phyloP scores from a whole-genome alignment of 345 rosid species.

The Microthlaspi erraticum region DNA sequence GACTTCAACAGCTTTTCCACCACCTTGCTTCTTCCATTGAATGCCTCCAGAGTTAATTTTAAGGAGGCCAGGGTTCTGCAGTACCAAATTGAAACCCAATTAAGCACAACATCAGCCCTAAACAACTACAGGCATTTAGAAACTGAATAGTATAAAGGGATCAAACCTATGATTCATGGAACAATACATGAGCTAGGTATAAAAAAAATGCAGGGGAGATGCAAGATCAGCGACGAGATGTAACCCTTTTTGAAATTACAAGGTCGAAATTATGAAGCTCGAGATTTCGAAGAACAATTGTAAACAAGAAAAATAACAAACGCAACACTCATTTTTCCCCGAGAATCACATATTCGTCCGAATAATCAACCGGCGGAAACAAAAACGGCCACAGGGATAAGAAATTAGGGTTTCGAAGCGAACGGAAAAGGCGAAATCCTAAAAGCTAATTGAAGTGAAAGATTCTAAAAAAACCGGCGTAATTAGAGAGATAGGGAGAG shows the following conservation, averaged over 20 bases:
- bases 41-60: conserved; percentile 79
- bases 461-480: background rate
- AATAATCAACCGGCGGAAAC: background rate
- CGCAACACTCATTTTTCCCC: background rate
- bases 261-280: background rate
- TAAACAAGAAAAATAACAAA: conserved; percentile 4
- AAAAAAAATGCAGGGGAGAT: background rate
- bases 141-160: background rate
- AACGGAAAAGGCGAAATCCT: background rate
- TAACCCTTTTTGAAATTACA: background rate
- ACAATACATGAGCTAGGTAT: background rate
- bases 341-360: background rate
- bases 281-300: background rate
- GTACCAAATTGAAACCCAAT: conserved; percentile 26
- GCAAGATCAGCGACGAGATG: conserved; percentile 1
- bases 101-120: conserved; percentile 18
- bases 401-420: conserved; percentile 36
- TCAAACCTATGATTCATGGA: background rate
- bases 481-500: background rate
- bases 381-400: background rate
- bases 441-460: background rate
- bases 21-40: conserved; percentile 95
- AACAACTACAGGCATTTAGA: background rate
- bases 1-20: conserved; percentile 96
- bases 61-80: conserved; percentile 88